Base-by-base conservation (phyloP, 371 early-diverging fungal genomes). In the Fennellomyces sp. region DNA sequence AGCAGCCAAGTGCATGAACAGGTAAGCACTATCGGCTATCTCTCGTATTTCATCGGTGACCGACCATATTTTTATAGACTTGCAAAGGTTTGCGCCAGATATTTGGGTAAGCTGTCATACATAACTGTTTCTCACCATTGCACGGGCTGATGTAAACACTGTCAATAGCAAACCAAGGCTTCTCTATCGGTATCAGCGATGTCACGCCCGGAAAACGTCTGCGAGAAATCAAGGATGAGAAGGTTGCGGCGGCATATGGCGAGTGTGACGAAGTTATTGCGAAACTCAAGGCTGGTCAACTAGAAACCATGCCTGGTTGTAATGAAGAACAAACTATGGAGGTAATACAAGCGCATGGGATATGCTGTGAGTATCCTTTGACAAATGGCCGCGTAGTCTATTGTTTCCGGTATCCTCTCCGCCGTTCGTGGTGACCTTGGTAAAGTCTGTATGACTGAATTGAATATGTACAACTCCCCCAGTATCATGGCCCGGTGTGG, bases 401-500 rank as follows among this genome's bases (percentile, higher is more conserved):
- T 88, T 52, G 91, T 99, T 0, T 97, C 97, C 19, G 91, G 95
- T 51, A 89, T 91, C 38, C 85, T 99, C 30, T 91, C 91, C 29
- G 86, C 85, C 57, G 95, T 99, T 64, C 95, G 99, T 86, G 99
- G 98, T 76, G 91, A 94, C 60, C 91, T 95, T 56, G 98, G 98
- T 80, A 90, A 91, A 65, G 88, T 95, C 61, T 99, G 99, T 82
- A 87, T 97, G 85, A 83, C 88, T 25, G 95, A 97, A 72, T 80
- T 99, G 50, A 93, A 91, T 74, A 89, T 86, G 73, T 88, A 93
- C 78, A 99, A 99, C 66, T 94, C 99, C 7, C 98, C 99, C 1
- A 84, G 97, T 60, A 97, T 95, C 80, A 99, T 99, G 99, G 94
- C 95, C 26, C 87, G 91, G 19, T 97, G 97, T 76, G 99, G 98